Base-by-base conservation (phyloP, 2,329 filamentous ascomycete genomes). In the Coleophoma crateriformis region DNA sequence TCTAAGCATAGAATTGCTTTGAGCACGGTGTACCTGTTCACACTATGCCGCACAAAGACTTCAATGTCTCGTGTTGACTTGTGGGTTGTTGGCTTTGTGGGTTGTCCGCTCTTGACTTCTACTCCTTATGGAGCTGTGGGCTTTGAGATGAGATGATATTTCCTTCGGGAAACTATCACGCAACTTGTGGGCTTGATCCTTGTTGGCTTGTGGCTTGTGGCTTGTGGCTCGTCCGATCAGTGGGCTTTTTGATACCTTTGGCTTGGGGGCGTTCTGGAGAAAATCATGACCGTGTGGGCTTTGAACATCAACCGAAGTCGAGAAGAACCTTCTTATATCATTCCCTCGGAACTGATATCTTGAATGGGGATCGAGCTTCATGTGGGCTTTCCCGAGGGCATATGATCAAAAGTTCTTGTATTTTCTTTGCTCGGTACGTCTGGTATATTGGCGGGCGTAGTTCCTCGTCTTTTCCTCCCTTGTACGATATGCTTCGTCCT, bases 81-180 rank as follows among this genome's bases (percentile, higher is more conserved):
- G 61, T 64, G 63, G 62, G 59, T 56, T 57, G 58, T 62, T 57
- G 58, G 62, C 61, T 64, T 60, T 61, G 63, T 65, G 64, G 63
- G 63, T 65, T 66, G 64, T 66, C 55, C 61, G 64, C 63, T 65
- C 62, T 66, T 64, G 60, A 66, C 60, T 63, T 58, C 54, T 63
- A 58, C 61, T 62, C 54, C 48, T 52, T 41, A 56, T 50, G 54
- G 60, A 64, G 61, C 51, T 63, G 64, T 66, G 63, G 63, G 63
- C 60, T 62, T 65, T 65, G 63, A 64, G 61, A 65, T 61, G 19
- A 44, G 20, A 15, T 48, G 34, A 38, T 38, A 47, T 50, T 48
- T 47, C 47, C 46, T 54, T 50, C 41, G 43, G 51, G 41, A 50
- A 50, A 46, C 39, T 42, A 41, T 38, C 56, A 58, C 45, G 57